These are phyloP conservation scores for Alternaria gansuensis DNA, from an alignment of 2,329 filamentous ascomycete species.

Conservation along the genomic window DNA sequence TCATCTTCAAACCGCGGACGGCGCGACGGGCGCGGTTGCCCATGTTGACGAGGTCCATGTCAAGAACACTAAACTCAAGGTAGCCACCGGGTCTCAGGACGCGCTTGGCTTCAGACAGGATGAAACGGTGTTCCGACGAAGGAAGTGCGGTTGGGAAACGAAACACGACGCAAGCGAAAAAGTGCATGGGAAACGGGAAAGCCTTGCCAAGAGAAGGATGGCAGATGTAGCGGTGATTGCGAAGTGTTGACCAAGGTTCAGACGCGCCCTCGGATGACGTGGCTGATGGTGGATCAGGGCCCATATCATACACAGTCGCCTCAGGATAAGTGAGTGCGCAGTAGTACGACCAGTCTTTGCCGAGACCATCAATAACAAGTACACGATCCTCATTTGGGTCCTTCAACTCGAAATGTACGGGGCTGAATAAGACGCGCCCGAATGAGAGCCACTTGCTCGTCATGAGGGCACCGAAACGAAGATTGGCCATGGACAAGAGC, in stretches of 20 bases:
- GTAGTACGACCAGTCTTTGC: conserved; percentile 91
- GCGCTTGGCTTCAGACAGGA: conserved; percentile 77
- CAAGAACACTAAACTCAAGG: conserved; percentile 80
- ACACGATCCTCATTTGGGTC: conserved; percentile 69
- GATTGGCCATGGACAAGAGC: conserved; percentile 70
- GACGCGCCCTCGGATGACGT: conserved; percentile 23
- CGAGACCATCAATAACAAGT: conserved; percentile 81
- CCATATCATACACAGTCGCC: conserved; percentile 78
- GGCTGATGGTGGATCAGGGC: conserved; percentile 43
- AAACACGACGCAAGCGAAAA: conserved; percentile 78
- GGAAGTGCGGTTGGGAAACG: conserved; percentile 77
- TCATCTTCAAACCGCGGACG: conserved; percentile 75
- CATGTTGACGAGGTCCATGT: conserved; percentile 85
- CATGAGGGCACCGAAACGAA: conserved; percentile 81
- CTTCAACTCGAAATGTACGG: conserved; percentile 75
- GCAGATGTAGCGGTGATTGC: conserved; percentile 79
- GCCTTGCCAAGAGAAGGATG: conserved; percentile 69
- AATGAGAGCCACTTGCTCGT: conserved; percentile 90
- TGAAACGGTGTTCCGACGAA: conserved; percentile 72
- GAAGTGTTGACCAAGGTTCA: conserved; percentile 52
- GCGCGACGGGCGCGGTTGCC: conserved; percentile 74
- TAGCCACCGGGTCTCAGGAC: conserved; percentile 80
- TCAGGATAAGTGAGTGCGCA: conserved; percentile 80
- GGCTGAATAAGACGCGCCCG: conserved; percentile 83
- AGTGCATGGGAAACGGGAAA: conserved; percentile 79